Evolutionary conservation across 2,329 filamentous ascomycete genomes (phyloP).

Genomic region (Aspergillus candidus): DNA sequence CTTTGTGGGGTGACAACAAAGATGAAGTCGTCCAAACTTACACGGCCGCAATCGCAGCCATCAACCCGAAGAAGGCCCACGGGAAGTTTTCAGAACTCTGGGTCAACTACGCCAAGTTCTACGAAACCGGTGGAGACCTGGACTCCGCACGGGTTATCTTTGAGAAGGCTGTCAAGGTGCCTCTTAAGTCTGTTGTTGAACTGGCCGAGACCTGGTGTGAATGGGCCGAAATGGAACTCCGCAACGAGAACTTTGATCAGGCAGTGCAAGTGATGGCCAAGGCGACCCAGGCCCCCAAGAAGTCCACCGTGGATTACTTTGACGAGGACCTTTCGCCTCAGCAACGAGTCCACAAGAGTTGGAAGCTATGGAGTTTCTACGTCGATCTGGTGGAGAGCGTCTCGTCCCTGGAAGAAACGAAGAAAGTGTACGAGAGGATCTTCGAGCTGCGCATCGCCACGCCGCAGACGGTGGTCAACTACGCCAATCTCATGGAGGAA

Average conservation of each 20-base stretch:
- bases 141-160: constrained; percentile 84
- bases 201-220: constrained; percentile 98
- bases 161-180: constrained; percentile 96
- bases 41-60: constrained; percentile 84
- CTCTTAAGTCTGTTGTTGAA: constrained; percentile 95
- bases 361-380: constrained; percentile 99
- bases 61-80: constrained; percentile 88
- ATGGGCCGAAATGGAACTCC: constrained; percentile 97
- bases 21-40: constrained; percentile 89
- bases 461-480: constrained; percentile 97
- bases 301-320: constrained; percentile 98
- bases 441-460: constrained; percentile 98
- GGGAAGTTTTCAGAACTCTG: constrained; percentile 93
- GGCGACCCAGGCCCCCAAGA: constrained; percentile 91
- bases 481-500: constrained; percentile 90
- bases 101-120: constrained; percentile 96
- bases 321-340: constrained; percentile 91
- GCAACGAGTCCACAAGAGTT: constrained; percentile 96
- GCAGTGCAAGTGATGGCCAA: constrained; percentile 96
- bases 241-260: constrained; percentile 91
- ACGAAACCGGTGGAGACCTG: constrained; percentile 80
- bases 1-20: constrained; percentile 90
- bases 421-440: constrained; percentile 91
- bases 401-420: constrained; percentile 81
- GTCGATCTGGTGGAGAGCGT: constrained; percentile 96